Conservation (phyloP, 805 yeast species). For the Pichia exigua region DNA sequence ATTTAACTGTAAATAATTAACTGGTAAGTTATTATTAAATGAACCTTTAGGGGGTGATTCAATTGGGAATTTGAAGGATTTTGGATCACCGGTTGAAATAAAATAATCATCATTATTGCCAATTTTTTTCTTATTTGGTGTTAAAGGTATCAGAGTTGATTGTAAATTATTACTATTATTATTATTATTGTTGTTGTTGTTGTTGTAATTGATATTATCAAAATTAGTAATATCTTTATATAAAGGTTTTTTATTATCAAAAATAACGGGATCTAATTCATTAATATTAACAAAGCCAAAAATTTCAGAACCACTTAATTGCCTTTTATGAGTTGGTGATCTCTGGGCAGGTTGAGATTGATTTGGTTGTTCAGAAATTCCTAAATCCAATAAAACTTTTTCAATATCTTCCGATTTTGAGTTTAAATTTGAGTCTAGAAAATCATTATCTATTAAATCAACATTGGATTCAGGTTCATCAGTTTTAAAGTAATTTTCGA, state of each 20-base stretch:
- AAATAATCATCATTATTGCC: conserved; percentile 31
- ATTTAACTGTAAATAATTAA: background rate
- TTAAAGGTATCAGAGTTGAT: background rate
- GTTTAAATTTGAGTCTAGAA: conserved; percentile 1
- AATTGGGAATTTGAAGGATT: conserved; percentile 52
- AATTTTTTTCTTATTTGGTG: background rate
- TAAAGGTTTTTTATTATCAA: conserved; percentile 24
- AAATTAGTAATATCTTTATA: conserved; percentile 31
- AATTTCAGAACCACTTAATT: conserved; percentile 72
- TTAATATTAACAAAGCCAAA: conserved; percentile 62
- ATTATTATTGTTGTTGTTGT: no score
- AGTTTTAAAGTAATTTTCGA: conserved; percentile 3
- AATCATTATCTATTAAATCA: conserved; percentile 1
- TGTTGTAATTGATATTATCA: conserved; percentile 21
- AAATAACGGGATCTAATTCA: conserved; percentile 24
- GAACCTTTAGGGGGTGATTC: conserved; percentile 26
- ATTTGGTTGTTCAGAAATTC: conserved; percentile 28
- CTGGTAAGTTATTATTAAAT: background rate
- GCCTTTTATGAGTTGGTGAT: conserved; percentile 41
- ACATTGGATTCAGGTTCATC: background rate
- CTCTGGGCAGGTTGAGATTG: background rate
- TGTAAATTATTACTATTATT: background rate
- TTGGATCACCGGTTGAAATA: conserved; percentile 35
- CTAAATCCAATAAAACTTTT: conserved; percentile 23
- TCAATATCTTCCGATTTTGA: conserved; percentile 23